Percentiles rank a stretch among this genome's conserved stretches.
These are phyloP conservation scores for Aspergillus incahuasiensis DNA, from an alignment of 495 filamentous ascomycete species.

Conservation along the genomic window DNA sequence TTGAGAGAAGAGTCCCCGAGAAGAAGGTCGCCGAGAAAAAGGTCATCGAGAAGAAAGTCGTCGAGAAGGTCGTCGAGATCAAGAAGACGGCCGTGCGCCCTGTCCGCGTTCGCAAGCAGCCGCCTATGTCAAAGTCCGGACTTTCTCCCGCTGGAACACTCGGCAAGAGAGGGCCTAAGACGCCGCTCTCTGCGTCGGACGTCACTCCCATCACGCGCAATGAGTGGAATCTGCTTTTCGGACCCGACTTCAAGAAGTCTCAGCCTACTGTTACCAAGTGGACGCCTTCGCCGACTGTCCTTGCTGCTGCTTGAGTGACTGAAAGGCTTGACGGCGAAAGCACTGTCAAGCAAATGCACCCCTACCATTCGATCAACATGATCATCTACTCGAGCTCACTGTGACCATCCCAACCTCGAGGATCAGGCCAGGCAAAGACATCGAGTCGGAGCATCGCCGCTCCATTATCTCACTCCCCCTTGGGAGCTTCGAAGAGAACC, in stretches of 20 bases:
- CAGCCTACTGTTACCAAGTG: slow-evolving; percentile 41
- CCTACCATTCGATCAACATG: not conserved
- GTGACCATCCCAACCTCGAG: not conserved
- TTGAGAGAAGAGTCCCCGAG: too few species aligned
- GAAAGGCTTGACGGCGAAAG: not conserved
- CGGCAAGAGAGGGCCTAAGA: slow-evolving; percentile 37
- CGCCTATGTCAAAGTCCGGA: slow-evolving; percentile 15
- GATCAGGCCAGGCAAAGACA: not conserved
- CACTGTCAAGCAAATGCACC: not conserved
- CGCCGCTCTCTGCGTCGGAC: slow-evolving; percentile 42
- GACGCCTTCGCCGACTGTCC: slow-evolving; percentile 38
- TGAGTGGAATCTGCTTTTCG: slow-evolving; percentile 44
- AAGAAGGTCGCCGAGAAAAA: too few species aligned
- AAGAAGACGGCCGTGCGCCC: slow-evolving; percentile 22
- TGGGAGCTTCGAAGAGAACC: not conserved
- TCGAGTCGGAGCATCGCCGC: not conserved
- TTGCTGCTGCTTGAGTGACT: slow-evolving; percentile 30
- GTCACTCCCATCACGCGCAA: slow-evolving; percentile 45
- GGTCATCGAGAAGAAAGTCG: too few species aligned
- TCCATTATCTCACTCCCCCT: not conserved
- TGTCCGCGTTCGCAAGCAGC: slow-evolving; percentile 18
- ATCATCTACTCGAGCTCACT: not conserved
- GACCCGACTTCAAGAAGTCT: slow-evolving; percentile 26
- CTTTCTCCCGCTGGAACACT: slow-evolving; percentile 2
- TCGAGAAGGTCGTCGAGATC: too few species aligned